Base-by-base conservation (phyloP, 345 rosid species). In the Eucalyptus marginata region DNA sequence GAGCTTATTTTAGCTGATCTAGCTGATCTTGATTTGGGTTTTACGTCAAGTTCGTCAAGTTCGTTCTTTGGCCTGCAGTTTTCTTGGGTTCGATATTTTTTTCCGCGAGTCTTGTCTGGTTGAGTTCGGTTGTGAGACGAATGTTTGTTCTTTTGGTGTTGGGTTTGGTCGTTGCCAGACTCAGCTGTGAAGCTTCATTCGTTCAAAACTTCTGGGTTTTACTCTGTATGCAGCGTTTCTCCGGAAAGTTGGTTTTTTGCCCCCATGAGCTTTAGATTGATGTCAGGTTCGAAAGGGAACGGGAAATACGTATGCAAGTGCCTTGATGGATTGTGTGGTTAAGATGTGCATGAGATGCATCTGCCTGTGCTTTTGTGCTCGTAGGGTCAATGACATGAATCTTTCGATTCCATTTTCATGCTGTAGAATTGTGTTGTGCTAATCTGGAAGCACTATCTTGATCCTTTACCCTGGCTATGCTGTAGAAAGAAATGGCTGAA, bases 401-500 rank as follows among this genome's bases (percentile, higher is more conserved):
- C 84, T 40, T 76, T 76, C 29, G 3, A 76, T 76, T 11, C 84
- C 84, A 12, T 76, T 76, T 43, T 52, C 47, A 6, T 86, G 7
- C 46, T 24, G 40, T 27, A 86, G 47, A 7, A 27, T 43, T 3
- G 47, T 40, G 43, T 76, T 10, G n/a, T 16, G 46, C 20, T 88
- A 46, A 20, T 49, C 8, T 50, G 79, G 49, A 13, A 40, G 44
- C 36, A 22, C 40, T 87, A 24, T 33, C 5, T 71, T 68, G 44
- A 62, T 31, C 16, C 33, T n/a, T 47, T 22, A 40, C 44, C 47
- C n/a, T 88, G 89, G 40, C 22, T 40, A 22, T 79, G 86, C 43
- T 88, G 85, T 88, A 54, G 79, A 24, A 40, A 71, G 88, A 86
- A 79, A 88, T 88, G 89, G 88, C 58, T 8, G 93, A 89, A 56